These are phyloP conservation scores for Sugiyamaella smithiae DNA, from an alignment of 805 yeast species.

Conservation along the genomic window DNA sequence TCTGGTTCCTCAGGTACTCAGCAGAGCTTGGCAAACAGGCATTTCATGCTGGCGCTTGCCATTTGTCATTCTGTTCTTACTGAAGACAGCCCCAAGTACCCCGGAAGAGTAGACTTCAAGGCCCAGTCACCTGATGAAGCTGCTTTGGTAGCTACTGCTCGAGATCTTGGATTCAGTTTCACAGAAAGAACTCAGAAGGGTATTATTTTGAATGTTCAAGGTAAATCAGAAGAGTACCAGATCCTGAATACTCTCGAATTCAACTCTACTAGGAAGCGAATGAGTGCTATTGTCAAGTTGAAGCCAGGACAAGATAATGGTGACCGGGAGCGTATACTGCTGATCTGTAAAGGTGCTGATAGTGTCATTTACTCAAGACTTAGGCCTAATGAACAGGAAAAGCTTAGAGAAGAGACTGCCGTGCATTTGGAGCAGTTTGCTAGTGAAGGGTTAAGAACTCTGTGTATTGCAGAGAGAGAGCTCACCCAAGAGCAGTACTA, in stretches of 20 bases:
- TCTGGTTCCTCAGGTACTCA: conserved; percentile 37
- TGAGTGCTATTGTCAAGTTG: conserved; percentile 63
- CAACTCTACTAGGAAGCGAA: conserved; percentile 72
- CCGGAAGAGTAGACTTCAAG: conserved; percentile 51
- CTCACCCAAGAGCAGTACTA: conserved; percentile 45
- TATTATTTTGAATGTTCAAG: conserved; percentile 47
- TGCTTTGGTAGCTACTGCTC: conserved; percentile 73
- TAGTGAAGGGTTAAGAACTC: conserved; percentile 74
- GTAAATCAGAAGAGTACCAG: conserved; percentile 47
- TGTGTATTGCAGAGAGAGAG: conserved; percentile 66
- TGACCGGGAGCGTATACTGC: conserved; percentile 39
- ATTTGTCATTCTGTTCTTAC: conserved; percentile 78
- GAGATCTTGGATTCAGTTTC: conserved; percentile 71
- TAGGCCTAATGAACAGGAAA: conserved; percentile 38
- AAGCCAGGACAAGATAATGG: conserved; percentile 30
- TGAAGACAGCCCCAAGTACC: conserved; percentile 41
- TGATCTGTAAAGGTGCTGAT: conserved; percentile 77
- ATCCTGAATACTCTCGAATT: conserved; percentile 63
- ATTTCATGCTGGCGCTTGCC: conserved; percentile 69
- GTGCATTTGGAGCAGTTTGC: conserved; percentile 72
- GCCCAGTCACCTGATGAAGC: conserved; percentile 89
- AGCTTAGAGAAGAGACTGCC: conserved; percentile 58
- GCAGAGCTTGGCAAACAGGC: conserved; percentile 51
- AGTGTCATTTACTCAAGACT: conserved; percentile 63
- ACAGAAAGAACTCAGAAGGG: conserved; percentile 54